Percentiles rank a stretch among this genome's conserved stretches.
phyloP scores from a whole-genome alignment of 2,329 filamentous ascomycete genomes.

The Colletotrichum sp. region DNA sequence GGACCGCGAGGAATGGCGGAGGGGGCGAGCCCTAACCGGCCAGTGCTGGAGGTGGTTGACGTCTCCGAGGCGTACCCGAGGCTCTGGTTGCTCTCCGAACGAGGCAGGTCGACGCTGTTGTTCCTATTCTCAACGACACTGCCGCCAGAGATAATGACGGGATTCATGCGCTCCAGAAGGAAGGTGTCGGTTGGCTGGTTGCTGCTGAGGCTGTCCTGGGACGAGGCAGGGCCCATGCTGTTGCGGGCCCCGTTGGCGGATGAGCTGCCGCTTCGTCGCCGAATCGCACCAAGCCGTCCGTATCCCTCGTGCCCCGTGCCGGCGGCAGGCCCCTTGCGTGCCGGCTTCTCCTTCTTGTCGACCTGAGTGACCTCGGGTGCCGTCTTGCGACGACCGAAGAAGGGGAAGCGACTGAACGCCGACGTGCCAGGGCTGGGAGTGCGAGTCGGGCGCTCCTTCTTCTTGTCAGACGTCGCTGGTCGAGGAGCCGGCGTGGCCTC shows the following conservation, averaged over 20 bases:
- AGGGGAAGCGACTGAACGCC: slow-evolving; percentile 72
- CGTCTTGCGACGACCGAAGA: slow-evolving; percentile 78
- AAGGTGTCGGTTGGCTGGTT: slow-evolving; percentile 58
- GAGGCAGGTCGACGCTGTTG: slow-evolving; percentile 49
- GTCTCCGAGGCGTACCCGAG: slow-evolving; percentile 42
- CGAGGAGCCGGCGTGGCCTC: slow-evolving; percentile 39
- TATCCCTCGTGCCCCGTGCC: slow-evolving; percentile 96
- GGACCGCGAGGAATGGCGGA: slow-evolving; percentile 53
- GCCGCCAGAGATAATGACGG: slow-evolving; percentile 70
- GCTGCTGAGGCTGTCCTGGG: slow-evolving; percentile 56
- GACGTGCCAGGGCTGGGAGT: slow-evolving; percentile 62
- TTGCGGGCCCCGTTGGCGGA: slow-evolving; percentile 52
- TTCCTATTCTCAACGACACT: slow-evolving; percentile 67
- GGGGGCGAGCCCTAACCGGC: slow-evolving; percentile 55
- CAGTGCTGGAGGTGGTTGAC: slow-evolving; percentile 45
- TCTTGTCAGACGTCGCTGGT: slow-evolving; percentile 18
- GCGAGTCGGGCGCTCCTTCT: slow-evolving; percentile 39
- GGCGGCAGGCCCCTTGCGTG: slow-evolving; percentile 80
- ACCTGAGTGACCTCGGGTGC: slow-evolving; percentile 50
- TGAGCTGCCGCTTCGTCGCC: slow-evolving; percentile 68
- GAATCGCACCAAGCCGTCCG: slow-evolving; percentile 65
- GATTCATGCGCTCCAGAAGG: slow-evolving; percentile 66
- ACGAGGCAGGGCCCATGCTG: slow-evolving; percentile 47
- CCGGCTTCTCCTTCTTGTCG: slow-evolving; percentile 63
- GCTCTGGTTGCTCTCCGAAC: slow-evolving; percentile 58